These are phyloP conservation scores for Pterulicium gracile DNA, from an alignment of 1,284 basidiomycete genomes.

Conservation along the genomic window DNA sequence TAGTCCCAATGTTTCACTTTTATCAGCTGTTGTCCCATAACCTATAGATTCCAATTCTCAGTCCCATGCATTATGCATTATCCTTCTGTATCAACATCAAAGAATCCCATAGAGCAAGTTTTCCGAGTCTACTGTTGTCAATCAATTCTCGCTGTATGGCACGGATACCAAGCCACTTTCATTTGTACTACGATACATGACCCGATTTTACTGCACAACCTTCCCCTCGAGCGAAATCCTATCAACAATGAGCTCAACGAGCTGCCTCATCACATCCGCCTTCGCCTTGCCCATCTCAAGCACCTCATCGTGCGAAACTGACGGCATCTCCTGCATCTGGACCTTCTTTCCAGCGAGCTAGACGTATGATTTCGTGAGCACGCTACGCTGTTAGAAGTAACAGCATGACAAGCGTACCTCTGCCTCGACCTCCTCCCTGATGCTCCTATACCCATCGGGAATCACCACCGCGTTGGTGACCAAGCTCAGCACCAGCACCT, in stretches of 20 bases:
- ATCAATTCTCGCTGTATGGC: too few relatives aligned
- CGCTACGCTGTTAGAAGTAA: not conserved
- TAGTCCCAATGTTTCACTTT: too few relatives aligned
- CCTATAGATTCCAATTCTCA: too few relatives aligned
- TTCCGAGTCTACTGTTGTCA: too few relatives aligned
- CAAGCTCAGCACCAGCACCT: constrained; percentile 67
- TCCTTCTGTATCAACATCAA: too few relatives aligned
- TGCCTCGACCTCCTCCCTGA: constrained; percentile 60
- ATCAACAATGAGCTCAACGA: constrained; percentile 57
- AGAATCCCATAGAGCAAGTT: too few relatives aligned
- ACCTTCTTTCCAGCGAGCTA: constrained; percentile 47
- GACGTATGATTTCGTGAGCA: constrained; percentile 18
- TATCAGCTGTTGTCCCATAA: too few relatives aligned
- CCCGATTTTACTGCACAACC: too few relatives aligned
- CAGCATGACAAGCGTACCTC: constrained; percentile 39
- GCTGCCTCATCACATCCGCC: constrained; percentile 55
- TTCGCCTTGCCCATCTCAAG: constrained; percentile 55
- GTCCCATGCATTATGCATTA: too few relatives aligned
- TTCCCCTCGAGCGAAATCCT: too few relatives aligned
- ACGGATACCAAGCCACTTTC: too few relatives aligned
- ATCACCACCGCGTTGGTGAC: constrained; percentile 80
- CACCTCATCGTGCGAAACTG: constrained; percentile 80
- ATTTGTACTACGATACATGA: too few relatives aligned
- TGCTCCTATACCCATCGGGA: constrained; percentile 55
- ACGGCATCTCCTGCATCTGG: constrained; percentile 27